Base-by-base conservation (phyloP, 768 basidiomycete species). In the Podaxis sp. region DNA sequence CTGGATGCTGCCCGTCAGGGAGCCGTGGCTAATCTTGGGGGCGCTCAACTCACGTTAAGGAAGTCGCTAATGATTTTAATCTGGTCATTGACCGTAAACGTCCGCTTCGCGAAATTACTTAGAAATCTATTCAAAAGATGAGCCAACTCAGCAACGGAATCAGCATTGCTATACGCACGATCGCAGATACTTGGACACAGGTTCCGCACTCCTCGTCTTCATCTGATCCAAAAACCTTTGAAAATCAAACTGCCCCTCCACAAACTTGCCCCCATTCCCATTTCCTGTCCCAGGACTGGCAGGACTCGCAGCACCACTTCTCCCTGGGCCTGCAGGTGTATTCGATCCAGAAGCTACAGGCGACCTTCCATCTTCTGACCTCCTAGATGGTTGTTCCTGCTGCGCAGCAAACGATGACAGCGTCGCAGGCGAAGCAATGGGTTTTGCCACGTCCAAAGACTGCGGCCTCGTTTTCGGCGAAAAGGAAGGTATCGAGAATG, bases 31-130 rank as follows among this genome's bases (percentile, higher is more conserved):
- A 52, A 73, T 26, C 20, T 38, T 37, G 30, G 58, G 51, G 8
- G 36, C 49, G 17, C 37, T 30, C 56, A 15, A 72, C 87, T 74
- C 73, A 96, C 95, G 65, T 81, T 83, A 44, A 98, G 78, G 70
- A 99, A 99, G 69, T 99, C 96, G 69, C 92, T 90, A 70, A 99
- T 95, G 60, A 99, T 86, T 76, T 93, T 96, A 63, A 97, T 87
- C 72, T 99, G 96, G 70, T 99, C 97, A 64, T 85, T 86, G 30
- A 96, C 90, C 2, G 93, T 91, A 72, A 96, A 96, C 2, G 93
- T 90, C 64, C 91, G 84, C 75, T 96, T 97, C 24, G 93, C 79
- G 68, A 99, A 98, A 68, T 96, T 96, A 72, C 89, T 92, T 71
- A 99, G 73, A 71, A 99, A 98, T 48, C 96, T 99, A 70, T 4